Base-by-base conservation (phyloP, 768 basidiomycete species). In the Pulveroboletus sp. region DNA sequence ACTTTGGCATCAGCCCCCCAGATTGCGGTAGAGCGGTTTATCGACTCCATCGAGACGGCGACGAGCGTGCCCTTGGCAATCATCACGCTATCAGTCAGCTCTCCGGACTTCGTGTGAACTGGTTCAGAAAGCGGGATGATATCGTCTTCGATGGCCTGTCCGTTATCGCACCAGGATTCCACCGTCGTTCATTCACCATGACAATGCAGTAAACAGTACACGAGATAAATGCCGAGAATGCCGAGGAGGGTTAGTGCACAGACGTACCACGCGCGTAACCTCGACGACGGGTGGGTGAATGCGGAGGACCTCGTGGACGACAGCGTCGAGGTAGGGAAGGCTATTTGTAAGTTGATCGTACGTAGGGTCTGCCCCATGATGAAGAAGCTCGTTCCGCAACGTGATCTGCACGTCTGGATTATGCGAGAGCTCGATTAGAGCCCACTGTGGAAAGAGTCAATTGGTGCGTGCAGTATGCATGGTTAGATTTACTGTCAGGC, bases 1-100 rank as follows among this genome's bases (percentile, higher is more conserved):
- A 75, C 71, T 21, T 74, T 72, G 1, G 81, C 76, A 44, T 82
- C 77, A 0, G 71, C 59, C 0, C 86, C 86, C 86, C 86, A 87
- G 21, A 84, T 61, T 0, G 62, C 66, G 40, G 72, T 69, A 5
- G 77, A 76, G 7, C 70, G 65, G 58, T 86, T 84, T 48, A 81
- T 71, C 15, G 64, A 67, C 14, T 64, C 52, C 32, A 82, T 73
- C 1, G 79, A 72, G 3, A 75, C 59, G 8, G 67, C 41, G 13
- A 85, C 53, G 1, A 62, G 51, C 0, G 76, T 77, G 2, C 76
- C 81, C 51, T 76, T 77, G 15, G 72, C 67, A 27, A 85, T 63
- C 8, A 66, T 41, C 33, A 84, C 55, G 18, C 63, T 70, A 21
- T 67, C 60, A 28, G 76, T 63, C 0, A 57, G 47, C 30, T 69